A percentile compares a stretch with the other conserved stretches of the same genome.
Evolutionary conservation across 2,329 filamentous ascomycete genomes (phyloP).

Genomic region (Calonectria naviculata): DNA sequence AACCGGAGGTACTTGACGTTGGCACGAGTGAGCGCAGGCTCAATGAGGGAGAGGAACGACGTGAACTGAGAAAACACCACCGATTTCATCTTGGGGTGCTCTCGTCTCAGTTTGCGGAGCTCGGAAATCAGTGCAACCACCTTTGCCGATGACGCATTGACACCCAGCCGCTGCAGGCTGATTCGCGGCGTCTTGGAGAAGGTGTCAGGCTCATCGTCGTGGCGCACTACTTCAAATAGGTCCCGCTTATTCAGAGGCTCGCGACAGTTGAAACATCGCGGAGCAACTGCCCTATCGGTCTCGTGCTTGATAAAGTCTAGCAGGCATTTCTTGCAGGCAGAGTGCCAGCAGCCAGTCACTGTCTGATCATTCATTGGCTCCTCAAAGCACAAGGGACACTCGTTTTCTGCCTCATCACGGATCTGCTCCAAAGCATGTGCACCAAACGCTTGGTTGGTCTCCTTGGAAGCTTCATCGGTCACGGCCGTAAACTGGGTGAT

Average conservation of each 20-base stretch:
- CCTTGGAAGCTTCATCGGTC: slow-evolving; percentile 72
- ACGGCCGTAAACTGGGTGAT: slow-evolving; percentile 85
- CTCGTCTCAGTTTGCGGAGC: slow-evolving; percentile 74
- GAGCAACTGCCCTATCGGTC: slow-evolving; percentile 77
- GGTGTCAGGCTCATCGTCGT: slow-evolving; percentile 70
- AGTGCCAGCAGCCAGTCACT: slow-evolving; percentile 98
- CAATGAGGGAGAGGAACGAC: slow-evolving; percentile 92
- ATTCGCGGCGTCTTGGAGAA: slow-evolving; percentile 61
- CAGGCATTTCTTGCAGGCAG: slow-evolving; percentile 94
- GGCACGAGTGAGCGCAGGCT: slow-evolving; percentile 78
- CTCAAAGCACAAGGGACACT: slow-evolving; percentile 95
- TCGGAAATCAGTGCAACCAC: slow-evolving; percentile 83
- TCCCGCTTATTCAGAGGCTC: slow-evolving; percentile 84
- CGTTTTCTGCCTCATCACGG: slow-evolving; percentile 85
- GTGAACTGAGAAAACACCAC: slow-evolving; percentile 99
- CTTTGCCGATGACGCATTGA: slow-evolving; percentile 84
- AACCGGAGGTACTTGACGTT: slow-evolving; percentile 87
- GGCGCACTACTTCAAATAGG: slow-evolving; percentile 90
- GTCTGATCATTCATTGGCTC: slow-evolving; percentile 96
- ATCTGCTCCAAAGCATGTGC: slow-evolving; percentile 92
- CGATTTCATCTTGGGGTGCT: slow-evolving; percentile 80
- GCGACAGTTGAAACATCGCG: slow-evolving; percentile 92
- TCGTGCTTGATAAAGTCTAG: slow-evolving; percentile 91
- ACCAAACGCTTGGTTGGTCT: slow-evolving; percentile 72
- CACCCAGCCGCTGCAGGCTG: slow-evolving; percentile 69